Conservation (phyloP, 2,329 filamentous ascomycete genomes). For the Aurifilum marmelostoma region DNA sequence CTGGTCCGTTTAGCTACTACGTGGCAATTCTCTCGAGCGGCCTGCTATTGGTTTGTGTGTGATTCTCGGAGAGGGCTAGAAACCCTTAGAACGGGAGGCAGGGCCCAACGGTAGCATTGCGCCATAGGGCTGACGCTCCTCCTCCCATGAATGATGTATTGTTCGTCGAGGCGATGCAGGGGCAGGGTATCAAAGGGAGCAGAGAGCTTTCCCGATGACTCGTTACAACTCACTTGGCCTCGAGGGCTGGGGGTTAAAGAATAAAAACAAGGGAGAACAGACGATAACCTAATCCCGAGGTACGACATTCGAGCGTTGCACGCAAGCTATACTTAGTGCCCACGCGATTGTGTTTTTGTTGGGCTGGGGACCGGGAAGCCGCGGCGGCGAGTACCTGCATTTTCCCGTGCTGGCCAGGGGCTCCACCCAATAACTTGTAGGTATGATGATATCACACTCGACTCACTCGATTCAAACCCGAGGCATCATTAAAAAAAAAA, state of each 20-base stretch:
- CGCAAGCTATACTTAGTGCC: not conserved
- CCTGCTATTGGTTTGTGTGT: not conserved
- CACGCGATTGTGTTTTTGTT: slow-evolving; percentile 4
- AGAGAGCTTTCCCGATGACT: not conserved
- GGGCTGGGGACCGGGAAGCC: slow-evolving; percentile 1
- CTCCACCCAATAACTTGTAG: not conserved
- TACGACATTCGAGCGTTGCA: not conserved
- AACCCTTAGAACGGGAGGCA: not conserved
- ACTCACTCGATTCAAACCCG: slow-evolving; percentile 6
- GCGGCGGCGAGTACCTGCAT: not conserved
- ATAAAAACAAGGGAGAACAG: not conserved
- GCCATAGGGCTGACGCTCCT: slow-evolving; percentile 8
- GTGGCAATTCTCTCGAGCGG: not conserved
- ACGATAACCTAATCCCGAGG: not conserved
- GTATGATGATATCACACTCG: slow-evolving; percentile 13
- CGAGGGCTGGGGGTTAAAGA: not conserved
- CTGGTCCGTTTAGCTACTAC: not conserved
- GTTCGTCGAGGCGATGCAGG: not conserved
- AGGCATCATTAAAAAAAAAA: not conserved
- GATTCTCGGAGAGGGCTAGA: not conserved
- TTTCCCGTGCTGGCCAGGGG: not conserved
- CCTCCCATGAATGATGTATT: not conserved
- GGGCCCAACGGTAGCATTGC: not conserved
- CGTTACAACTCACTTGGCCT: not conserved
- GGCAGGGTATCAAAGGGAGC: not conserved